Evolutionary conservation across 2,329 filamentous ascomycete species (phyloP), one percentile per base, ranked within the genome.

Genomic region (Tothia fuscella): DNA sequence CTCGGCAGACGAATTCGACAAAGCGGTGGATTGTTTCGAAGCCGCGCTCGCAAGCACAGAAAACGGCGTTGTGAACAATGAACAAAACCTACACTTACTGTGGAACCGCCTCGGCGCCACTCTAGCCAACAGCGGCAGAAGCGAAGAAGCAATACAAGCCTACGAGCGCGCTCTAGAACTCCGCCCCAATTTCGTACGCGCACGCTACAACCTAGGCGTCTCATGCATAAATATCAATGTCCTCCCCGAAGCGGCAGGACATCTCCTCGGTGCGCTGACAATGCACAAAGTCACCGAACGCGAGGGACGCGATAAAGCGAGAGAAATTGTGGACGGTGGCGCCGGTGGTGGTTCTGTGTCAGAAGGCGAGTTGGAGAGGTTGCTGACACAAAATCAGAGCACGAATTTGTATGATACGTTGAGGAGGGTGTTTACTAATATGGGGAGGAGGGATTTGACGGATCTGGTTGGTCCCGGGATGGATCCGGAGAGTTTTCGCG

Each of bases 31-130:
- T 67, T 98, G 93, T 69, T 98, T 98, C 74, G 83, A 82, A 43
- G 80, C 89, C 1, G 89, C 93, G 1, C 76, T 98, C 19, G 83
- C 85, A 45, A 85, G 78, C 19, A 86, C 84, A 1, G 87, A 94
- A 61, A 74, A 79, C 26, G 91, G 91, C 45, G 76, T 77, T 6
- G 82, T 79, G 46, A 96, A 95, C 64, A 80, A 85, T 48, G 77
- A 79, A 53, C 80, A 82, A 54, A 87, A 95, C 62, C 69, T 95
- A 1, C 91, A 96, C 57, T 76, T 98, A 16, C 78, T 98, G 22
- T 98, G 91, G 91, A 98, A 98, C 68, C 78, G 91, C 2, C 79
- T 98, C 1, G 91, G 91, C 31, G 91, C 91, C 2, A 98, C 91
- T 0, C 78, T 98, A 4, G 91, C 91, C 53, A 98, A 98, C 68